Evolutionary conservation across 768 basidiomycete species (phyloP), one percentile per base, ranked within the genome.

Genomic region (Gautieria morchelliformis): DNA sequence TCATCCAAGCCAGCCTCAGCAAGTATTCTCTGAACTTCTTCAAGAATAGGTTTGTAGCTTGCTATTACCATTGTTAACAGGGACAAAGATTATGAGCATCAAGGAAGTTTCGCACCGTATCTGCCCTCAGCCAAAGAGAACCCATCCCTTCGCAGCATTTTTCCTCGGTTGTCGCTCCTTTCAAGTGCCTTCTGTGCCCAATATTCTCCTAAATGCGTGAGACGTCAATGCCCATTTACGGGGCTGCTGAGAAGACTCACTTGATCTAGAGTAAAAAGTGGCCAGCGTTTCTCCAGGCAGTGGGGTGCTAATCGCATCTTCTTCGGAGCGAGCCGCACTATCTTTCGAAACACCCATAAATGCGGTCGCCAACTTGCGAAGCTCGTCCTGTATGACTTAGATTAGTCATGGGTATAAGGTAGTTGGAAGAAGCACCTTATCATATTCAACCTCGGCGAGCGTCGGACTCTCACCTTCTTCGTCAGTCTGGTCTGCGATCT

Each of bases 1-100:
- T 88, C 87, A 58, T 93, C 89, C 52, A 93, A 68, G 0, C 90
- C 92, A 0, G 93, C 91, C 63, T 90, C 89, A 10, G 78, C 80
- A 52, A 92, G 68, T 44, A 93, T 93, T 62, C 79, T 85, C 66
- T 91, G 89, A 2, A 93, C 85, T 66, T 93, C 88, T 60, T 84
- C 73, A 17, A 94, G 68, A 6, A 89, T 77, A 0, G 91, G 93
- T 64, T 91, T 89, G 66, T 95, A 95, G 37, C 73, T 74, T n/a
- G 71, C 88, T 89, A 65, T 39, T 52, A 47, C 40, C n/a, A 51
- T 5, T 14, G 12, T 46, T 3, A 20, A 24, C 10, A 4, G 1
- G 30, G 5, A 27, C 27, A 51, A 11, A 11, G 15, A 12, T 46
- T n/a, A 12, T 14, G 14, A 49, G 8, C 42, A 20, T 15, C 0